Conservation (phyloP, 2,329 filamentous ascomycete species). For the Pseudopithomyces chartarum region DNA sequence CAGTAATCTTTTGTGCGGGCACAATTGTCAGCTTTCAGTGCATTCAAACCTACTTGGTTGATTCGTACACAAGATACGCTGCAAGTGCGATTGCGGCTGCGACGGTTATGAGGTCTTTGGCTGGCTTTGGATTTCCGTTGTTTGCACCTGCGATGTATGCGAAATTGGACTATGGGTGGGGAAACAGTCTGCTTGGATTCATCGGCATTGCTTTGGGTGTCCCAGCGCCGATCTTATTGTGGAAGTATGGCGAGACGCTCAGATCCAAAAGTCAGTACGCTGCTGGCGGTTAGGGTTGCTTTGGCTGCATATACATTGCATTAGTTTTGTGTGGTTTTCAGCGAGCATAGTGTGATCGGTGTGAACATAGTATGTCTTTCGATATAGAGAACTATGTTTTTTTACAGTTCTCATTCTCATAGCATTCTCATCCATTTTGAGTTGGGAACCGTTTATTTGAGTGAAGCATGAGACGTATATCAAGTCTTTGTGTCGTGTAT, state of each 20-base stretch:
- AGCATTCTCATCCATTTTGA: too few species aligned
- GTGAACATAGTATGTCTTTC: neutral
- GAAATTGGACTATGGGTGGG: constrained; percentile 49
- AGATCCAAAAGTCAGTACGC: constrained; percentile 56
- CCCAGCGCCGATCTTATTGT: constrained; percentile 57
- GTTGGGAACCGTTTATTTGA: too few species aligned
- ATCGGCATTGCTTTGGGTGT: constrained; percentile 45
- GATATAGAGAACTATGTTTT: neutral
- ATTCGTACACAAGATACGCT: constrained; percentile 52
- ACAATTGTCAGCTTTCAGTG: constrained; percentile 51
- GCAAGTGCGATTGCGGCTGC: constrained; percentile 52
- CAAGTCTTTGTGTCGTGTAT: too few species aligned
- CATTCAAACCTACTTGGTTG: constrained; percentile 53
- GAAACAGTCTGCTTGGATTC: constrained; percentile 47
- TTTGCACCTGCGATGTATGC: constrained; percentile 50
- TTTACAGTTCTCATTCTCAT: too few species aligned
- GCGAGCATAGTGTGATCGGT: neutral
- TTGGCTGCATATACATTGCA: neutral
- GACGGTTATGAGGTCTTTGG: constrained; percentile 50
- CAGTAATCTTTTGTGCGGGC: constrained; percentile 56
- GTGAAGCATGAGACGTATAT: too few species aligned
- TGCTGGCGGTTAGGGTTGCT: constrained; percentile 36
- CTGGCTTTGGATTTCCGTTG: constrained; percentile 52
- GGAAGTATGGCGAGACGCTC: constrained; percentile 55
- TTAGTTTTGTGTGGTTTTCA: neutral